phyloP scores from a whole-genome alignment of 805 yeast species.

The Schwanniomyces pseudopolymorphus region DNA sequence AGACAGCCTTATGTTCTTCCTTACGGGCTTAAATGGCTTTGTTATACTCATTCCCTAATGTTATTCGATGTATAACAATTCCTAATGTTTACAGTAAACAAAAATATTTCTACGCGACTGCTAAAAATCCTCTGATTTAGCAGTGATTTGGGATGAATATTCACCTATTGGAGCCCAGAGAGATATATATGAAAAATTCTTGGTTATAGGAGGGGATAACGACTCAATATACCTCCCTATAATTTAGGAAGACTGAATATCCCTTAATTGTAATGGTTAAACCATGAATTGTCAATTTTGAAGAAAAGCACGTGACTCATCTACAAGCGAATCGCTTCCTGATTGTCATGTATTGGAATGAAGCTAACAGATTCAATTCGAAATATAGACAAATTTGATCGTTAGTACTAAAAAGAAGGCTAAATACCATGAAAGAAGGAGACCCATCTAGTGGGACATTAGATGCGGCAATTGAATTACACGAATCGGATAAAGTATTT shows the following conservation, averaged over 20 bases:
- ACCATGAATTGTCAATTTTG: too few relatives aligned
- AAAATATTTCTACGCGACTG: background rate
- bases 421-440: background rate
- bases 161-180: too few relatives aligned
- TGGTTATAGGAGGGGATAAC: too few relatives aligned
- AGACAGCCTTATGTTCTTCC: background rate
- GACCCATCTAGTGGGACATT: background rate
- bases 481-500: background rate
- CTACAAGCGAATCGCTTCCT: background rate
- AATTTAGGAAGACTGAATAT: too few relatives aligned
- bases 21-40: slow-evolving; percentile 7
- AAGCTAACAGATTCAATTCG: background rate
- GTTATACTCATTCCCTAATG: slow-evolving; percentile 3
- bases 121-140: background rate
- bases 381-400: background rate
- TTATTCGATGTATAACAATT: background rate
- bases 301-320: background rate
- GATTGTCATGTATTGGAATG: background rate
- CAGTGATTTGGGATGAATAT: background rate
- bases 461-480: background rate
- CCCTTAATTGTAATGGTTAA: too few relatives aligned
- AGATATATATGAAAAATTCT: too few relatives aligned
- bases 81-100: background rate
- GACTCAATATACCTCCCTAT: too few relatives aligned
- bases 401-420: background rate